Base-by-base conservation (phyloP, 192 early-diverging fungal species). In the Piromyces sp. region DNA sequence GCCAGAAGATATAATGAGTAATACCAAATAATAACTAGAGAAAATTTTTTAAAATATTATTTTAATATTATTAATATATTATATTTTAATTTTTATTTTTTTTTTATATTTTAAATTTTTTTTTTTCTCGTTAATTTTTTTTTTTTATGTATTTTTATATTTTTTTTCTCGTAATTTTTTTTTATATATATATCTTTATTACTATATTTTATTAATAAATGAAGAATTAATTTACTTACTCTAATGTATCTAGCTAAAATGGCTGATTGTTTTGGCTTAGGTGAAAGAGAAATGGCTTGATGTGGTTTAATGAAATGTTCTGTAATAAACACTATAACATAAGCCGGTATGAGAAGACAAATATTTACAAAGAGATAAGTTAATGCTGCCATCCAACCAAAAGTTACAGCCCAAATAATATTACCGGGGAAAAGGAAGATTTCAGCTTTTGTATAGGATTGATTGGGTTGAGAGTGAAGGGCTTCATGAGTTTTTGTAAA, bases 1-100 rank as follows among this genome's bases (percentile, higher is more conserved):
- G 97, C 95, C 95, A 97, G 29, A 99, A 86, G n/a, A 97, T 87
- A 82, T 99, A 99, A 79, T 89, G 86, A 31, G 92, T 90, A 0
- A 97, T 88, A 80, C 94, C 96, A 1, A 92, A 81, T 11, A 95
- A 83, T 13, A 96, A 93, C 78, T 89, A 81, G 6, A 88, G 87
- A 80, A 29, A 82, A 16, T 7, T 36, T 26, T 79, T 81, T 11
- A 81, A 28, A 80, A 11, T 81, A 80, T 36, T 5, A 28, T 81
- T 12, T 84, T 93, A 94, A 31, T 68, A n/a, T n/a, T n/a, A n/a
- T n/a, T n/a, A n/a, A n/a, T n/a, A n/a, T n/a, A n/a, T n/a, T n/a
- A n/a, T n/a, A n/a, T n/a, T n/a, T n/a, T n/a, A n/a, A n/a, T n/a
- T n/a, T n/a, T n/a, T n/a, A n/a, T n/a, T n/a, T n/a, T n/a, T n/a